Conservation (phyloP, 1,284 basidiomycete genomes). For the Phellopilus nigrolimitatus region DNA sequence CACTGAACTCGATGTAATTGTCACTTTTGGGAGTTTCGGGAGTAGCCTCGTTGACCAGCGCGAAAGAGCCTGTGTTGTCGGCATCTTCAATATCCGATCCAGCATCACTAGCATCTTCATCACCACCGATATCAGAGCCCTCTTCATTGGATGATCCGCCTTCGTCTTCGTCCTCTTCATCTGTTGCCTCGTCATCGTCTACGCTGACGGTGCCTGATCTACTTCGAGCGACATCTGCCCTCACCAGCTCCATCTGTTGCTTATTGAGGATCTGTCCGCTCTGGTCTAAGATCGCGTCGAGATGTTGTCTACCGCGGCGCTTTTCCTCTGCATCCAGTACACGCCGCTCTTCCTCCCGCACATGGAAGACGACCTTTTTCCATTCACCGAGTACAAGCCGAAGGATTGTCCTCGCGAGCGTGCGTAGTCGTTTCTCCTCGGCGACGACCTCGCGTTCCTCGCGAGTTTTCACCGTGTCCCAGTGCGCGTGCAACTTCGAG, state of each 20-base stretch:
- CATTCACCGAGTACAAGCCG: constrained; percentile 77
- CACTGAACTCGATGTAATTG: neutral
- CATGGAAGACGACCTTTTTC: constrained; percentile 84
- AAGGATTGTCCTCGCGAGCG: constrained; percentile 66
- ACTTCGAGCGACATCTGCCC: constrained; percentile 33
- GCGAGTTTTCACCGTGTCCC: constrained; percentile 58
- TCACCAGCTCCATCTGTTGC: constrained; percentile 68
- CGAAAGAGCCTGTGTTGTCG: neutral
- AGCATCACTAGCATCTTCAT: neutral
- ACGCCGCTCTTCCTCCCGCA: constrained; percentile 64
- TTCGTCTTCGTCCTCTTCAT: constrained; percentile 31
- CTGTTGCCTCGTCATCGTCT: constrained; percentile 23
- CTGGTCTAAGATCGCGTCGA: constrained; percentile 87
- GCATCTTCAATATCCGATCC: neutral
- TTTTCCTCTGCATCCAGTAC: constrained; percentile 60
- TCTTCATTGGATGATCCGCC: constrained; percentile 23
- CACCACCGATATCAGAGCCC: constrained; percentile 15
- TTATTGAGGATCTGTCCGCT: constrained; percentile 85
- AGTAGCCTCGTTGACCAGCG: constrained; percentile 11
- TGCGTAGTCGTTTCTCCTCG: constrained; percentile 66
- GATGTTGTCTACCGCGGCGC: constrained; percentile 72
- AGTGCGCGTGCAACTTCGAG: constrained; percentile 45
- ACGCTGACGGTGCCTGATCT: constrained; percentile 17
- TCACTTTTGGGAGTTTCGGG: neutral
- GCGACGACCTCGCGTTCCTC: constrained; percentile 60